Conservation (phyloP, 495 filamentous ascomycete species). For the Bombardia bombarda region DNA sequence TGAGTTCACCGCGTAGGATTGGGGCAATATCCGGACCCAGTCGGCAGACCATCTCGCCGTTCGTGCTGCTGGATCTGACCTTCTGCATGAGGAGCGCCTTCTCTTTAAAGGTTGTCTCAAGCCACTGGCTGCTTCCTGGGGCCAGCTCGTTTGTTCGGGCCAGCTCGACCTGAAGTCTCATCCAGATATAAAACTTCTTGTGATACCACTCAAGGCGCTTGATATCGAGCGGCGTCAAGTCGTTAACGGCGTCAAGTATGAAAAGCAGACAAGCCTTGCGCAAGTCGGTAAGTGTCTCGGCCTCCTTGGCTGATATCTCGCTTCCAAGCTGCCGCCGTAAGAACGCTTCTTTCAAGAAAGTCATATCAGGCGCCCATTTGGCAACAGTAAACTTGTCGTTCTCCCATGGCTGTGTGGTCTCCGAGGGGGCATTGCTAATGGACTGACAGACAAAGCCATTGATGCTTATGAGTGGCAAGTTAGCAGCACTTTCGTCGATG, state of each 20-base stretch:
- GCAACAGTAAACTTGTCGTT: constrained; percentile 15
- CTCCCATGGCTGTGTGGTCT: constrained; percentile 3
- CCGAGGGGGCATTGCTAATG: constrained; percentile 11
- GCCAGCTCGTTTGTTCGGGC: constrained; percentile 15
- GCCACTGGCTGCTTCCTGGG: constrained; percentile 15
- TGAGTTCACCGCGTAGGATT: constrained; percentile 14
- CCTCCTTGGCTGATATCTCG: constrained; percentile 13
- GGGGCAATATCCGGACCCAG: constrained; percentile 15
- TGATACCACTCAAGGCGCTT: constrained; percentile 14
- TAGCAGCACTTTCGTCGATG: not conserved
- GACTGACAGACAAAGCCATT: constrained; percentile 19
- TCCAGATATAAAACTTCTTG: constrained; percentile 28
- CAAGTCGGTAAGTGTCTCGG: constrained; percentile 16
- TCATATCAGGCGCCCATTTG: constrained; percentile 21
- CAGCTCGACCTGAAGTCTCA: constrained; percentile 18
- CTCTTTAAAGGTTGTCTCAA: constrained; percentile 4
- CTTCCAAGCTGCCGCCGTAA: constrained; percentile 14
- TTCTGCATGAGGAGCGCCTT: constrained; percentile 5
- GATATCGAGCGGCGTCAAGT: constrained; percentile 13
- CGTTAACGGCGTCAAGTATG: constrained; percentile 17
- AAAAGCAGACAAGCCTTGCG: constrained; percentile 19
- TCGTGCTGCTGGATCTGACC: constrained; percentile 12
- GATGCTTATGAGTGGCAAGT: constrained; percentile 9
- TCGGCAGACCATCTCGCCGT: constrained; percentile 23
- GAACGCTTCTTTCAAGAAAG: constrained; percentile 13